These are phyloP conservation scores for Ogataea allantospora DNA, from an alignment of 805 yeast species.

Conservation along the genomic window DNA sequence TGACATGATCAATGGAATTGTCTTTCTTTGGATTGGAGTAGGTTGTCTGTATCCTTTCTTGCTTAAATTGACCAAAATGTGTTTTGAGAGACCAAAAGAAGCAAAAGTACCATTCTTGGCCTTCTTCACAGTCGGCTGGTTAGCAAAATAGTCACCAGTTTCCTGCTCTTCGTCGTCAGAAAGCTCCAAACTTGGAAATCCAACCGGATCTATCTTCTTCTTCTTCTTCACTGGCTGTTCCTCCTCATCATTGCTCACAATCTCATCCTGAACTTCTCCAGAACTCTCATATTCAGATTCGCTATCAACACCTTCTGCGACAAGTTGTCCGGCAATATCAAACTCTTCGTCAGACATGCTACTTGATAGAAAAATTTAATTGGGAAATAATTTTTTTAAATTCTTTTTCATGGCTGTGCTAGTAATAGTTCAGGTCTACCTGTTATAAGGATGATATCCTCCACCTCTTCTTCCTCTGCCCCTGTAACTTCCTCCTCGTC, in stretches of 20 bases:
- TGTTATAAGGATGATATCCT: constrained; percentile 33
- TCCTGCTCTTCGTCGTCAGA: constrained; percentile 43
- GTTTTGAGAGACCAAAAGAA: constrained; percentile 82
- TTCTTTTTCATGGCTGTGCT: constrained; percentile 13
- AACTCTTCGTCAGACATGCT: constrained; percentile 38
- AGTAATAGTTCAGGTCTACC: constrained; percentile 14
- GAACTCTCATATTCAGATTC: constrained; percentile 26
- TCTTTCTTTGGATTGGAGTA: constrained; percentile 95
- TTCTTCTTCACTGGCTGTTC: constrained; percentile 33
- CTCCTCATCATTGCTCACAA: constrained; percentile 50
- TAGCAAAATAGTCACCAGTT: constrained; percentile 42
- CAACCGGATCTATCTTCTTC: constrained; percentile 27
- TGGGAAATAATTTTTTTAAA: constrained; percentile 10
- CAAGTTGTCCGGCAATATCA: constrained; percentile 64
- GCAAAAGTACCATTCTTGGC: constrained; percentile 82
- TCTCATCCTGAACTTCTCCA: constrained; percentile 49
- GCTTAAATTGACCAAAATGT: constrained; percentile 63
- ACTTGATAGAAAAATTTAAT: constrained; percentile 6
- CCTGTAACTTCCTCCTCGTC: constrained; percentile 20
- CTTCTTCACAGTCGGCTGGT: constrained; percentile 44
- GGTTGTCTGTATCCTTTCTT: constrained; percentile 92
- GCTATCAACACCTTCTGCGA: constrained; percentile 36
- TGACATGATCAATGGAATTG: constrained; percentile 85
- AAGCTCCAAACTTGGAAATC: constrained; percentile 43
- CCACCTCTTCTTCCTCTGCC: constrained; percentile 3